Base-by-base conservation (phyloP, 768 basidiomycete species). In the Tricholoma hemisulphureum region DNA sequence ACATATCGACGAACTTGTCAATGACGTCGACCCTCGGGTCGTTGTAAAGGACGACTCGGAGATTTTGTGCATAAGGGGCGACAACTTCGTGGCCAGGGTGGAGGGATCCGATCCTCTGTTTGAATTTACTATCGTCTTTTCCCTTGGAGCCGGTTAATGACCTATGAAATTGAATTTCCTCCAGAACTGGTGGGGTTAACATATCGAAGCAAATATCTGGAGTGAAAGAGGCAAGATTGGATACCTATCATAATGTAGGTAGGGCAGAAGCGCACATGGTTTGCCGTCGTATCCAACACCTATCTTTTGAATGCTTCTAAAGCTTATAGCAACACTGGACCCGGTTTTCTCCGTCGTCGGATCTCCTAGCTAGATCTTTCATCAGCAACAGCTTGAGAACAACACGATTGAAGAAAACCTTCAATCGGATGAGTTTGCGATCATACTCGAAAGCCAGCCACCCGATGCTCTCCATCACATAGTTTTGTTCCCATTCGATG, bases 141-240 rank as follows among this genome's bases (percentile, higher is more conserved):
- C 65, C 56, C 0, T 70, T 68, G 43, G 80, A 64, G 1, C 82
- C 81, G 2, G 76, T 78, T 18, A 78, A 58, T 5, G 81, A 67
- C 28, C 83, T 76, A 65, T 87, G 80, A 61, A 88, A 83, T 31
- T 82, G 75, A 50, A 86, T 79, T 55, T 74, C 70, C 65, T 89
- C 88, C 13, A 91, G 71, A 9, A 81, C 69, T 0, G 89, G 87
- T 4, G 91, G 90, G 0, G 81, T 83, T 24, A 81, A 64, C 4
- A 85, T 77, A 60, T 89, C 86, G 56, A 91, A 89, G 65, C 86
- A 85, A 24, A 89, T 72, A 69, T 84, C 89, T 90, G 54, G 26
- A 18, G 6, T 39, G 24, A 18, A 23, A 31, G 26, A 24, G 39
- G 18, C 10, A 49, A 54, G 58, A 60, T 58, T 57, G 64, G 8